Conservation (phyloP, 2,329 filamentous ascomycete species). For the Verruconis gallopava region DNA sequence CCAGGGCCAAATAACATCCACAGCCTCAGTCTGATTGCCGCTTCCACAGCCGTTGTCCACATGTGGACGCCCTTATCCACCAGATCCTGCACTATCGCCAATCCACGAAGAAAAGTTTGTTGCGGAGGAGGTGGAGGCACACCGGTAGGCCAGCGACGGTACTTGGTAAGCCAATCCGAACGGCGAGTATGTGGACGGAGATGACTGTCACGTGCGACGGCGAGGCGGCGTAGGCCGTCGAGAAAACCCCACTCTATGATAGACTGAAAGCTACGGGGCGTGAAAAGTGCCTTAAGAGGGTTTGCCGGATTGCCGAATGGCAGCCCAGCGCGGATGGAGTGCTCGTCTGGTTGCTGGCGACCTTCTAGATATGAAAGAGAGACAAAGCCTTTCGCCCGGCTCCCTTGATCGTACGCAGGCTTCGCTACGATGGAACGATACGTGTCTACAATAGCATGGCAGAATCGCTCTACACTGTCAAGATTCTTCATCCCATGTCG, state of each 20-base stretch:
- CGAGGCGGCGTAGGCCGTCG: constrained; percentile 8
- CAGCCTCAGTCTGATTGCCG: constrained; percentile 18
- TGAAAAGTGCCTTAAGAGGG: constrained; percentile 15
- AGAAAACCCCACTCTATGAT: constrained; percentile 23
- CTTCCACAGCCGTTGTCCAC: constrained; percentile 12
- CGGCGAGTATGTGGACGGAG: neutral
- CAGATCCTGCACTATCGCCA: constrained; percentile 18
- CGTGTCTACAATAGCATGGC: neutral
- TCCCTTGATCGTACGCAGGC: neutral
- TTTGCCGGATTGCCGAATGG: too few species aligned
- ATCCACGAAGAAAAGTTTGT: constrained; percentile 13
- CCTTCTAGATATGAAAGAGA: neutral
- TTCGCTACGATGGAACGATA: neutral
- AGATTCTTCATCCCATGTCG: constrained; percentile 41
- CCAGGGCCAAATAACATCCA: constrained; percentile 24
- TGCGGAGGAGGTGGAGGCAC: neutral
- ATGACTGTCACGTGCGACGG: neutral
- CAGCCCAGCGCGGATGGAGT: neutral
- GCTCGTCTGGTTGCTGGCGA: neutral
- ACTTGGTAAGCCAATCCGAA: neutral
- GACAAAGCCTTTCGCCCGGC: neutral
- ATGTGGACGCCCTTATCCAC: constrained; percentile 15
- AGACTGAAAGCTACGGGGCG: constrained; percentile 16
- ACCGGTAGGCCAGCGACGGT: constrained; percentile 16
- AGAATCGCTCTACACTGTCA: neutral